Base-by-base conservation (phyloP, 2,329 filamentous ascomycete species). In the Coniochaeta prunicola region DNA sequence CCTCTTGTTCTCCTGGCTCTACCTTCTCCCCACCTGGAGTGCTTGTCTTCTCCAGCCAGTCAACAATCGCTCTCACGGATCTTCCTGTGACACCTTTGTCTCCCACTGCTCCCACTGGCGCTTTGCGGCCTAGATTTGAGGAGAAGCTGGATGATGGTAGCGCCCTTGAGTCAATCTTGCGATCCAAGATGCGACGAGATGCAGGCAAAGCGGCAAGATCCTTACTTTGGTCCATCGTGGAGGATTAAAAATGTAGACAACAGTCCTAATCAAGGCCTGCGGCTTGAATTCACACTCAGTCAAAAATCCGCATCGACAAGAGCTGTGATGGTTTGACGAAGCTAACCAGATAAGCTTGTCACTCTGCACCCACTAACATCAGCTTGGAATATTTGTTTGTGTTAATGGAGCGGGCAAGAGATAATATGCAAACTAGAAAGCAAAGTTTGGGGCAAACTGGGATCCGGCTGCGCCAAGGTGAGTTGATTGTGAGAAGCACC, bases 51-150 rank as follows among this genome's bases (percentile, higher is more conserved):
- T 71, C 70, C 21, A 71, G 62, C 68, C 68, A 70, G n/a, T 65
- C 66, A 53, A 71, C 65, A 50, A 71, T 70, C 57, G 68, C 67
- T 54, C 66, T 67, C 58, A 71, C 69, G 2, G 53, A 28, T 67
- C 69, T 53, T 66, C 58, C 58, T 40, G 57, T 55, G 26, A 28
- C 42, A 24, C 19, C 26, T 57, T 54, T 40, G 48, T 50, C 45
- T 30, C 21, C 24, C 24, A 61, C 57, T 3, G 65, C 45, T 30
- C 21, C 24, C 24, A 61, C 57, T 3, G 65, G 59, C 19, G 59
- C 54, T 15, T 60, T 63, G n/a, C 60, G 64, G 38, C 62, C 64
- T 24, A 68, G 64, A 56, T 67, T 69, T 31, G 69, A 68, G 7
- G 65, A 68, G 61, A 72, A 70, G 58, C 65, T 69, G 62, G 66